Base-by-base conservation (phyloP, 2,329 filamentous ascomycete genomes). In the Dactylellina sp. region DNA sequence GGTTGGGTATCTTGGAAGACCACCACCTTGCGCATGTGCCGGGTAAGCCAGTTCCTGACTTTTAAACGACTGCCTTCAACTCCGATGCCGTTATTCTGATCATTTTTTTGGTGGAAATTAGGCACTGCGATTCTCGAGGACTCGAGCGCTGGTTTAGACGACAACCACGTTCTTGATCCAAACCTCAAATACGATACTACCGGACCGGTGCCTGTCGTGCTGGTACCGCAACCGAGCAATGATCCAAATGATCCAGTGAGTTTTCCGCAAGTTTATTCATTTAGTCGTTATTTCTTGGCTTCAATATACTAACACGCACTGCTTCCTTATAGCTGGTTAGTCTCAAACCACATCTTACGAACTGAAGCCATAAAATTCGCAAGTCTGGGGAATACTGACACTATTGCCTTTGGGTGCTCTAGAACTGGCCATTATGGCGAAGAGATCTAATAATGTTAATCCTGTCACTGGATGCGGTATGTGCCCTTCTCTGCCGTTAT, bases 151-250 rank as follows among this genome's bases (percentile, higher is more conserved):
- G 68, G 60, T 20, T 37, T 53, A 24, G 18, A 59, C 39, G 53
- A 72, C 7, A 53, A 56, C 32, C 60, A 44, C 7, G 68, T 72
- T 59, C 66, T 72, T 37, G 60, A 72, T 61, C 68, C 68, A 18
- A 72, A 72, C 47, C 46, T 95, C 77, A 96, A 95, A 81, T 91
- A 88, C 81, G 91, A 93, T 81, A 85, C 81, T 59, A 89, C 84
- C 75, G 89, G 91, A 35, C 83, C 84, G 16, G 81, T 85, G 16
- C 87, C 89, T 56, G 90, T 94, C 78, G 91, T 97, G 77, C 87
- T 97, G 32, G 90, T 96, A 3, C 94, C 94, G 3, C 94, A 97
- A 79, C 94, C 94, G 1, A 93, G 89, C 75, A 90, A 96, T 81
- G 92, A 96, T 80, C 92, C 91, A 2, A 94, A 96, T 80, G 93